Conservation (phyloP, 1,284 basidiomycete genomes). For the Rhodotorula glutinis region DNA sequence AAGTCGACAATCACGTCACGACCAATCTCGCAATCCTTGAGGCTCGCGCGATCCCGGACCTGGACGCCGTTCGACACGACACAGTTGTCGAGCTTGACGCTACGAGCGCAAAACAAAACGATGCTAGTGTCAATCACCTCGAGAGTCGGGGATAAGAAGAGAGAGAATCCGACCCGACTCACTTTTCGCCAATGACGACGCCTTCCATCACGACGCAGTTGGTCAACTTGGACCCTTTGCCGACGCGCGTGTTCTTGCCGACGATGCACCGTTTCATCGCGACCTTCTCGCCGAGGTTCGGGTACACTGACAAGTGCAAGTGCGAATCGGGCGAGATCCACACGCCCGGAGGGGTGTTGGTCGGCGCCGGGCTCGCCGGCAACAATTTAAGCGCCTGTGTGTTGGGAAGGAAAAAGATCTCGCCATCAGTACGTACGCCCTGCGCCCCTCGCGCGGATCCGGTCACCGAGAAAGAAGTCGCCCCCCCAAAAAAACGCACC, state of each 20-base stretch:
- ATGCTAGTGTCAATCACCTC: background rate
- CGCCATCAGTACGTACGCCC: background rate
- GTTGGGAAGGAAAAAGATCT: accelerated
- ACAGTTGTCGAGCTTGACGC: slow-evolving; percentile 83
- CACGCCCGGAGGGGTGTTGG: slow-evolving; percentile 30
- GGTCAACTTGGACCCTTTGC: slow-evolving; percentile 76
- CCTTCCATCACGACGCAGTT: slow-evolving; percentile 89
- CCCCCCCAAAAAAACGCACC: too few relatives aligned
- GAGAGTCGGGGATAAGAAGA: slow-evolving; percentile 5
- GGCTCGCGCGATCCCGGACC: slow-evolving; percentile 72
- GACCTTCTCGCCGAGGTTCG: slow-evolving; percentile 75
- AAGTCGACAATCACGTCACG: slow-evolving; percentile 75
- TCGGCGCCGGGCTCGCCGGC: slow-evolving; percentile 25
- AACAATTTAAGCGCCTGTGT: slow-evolving; percentile 30
- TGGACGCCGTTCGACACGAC: slow-evolving; percentile 78
- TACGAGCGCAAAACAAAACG: slow-evolving; percentile 45
- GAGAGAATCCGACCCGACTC: slow-evolving; percentile 43
- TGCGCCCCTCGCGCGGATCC: too few relatives aligned
- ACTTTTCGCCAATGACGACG: slow-evolving; percentile 83
- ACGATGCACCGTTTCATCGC: slow-evolving; percentile 84
- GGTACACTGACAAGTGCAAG: slow-evolving; percentile 64
- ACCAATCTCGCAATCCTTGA: slow-evolving; percentile 81
- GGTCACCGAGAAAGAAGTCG: too few relatives aligned
- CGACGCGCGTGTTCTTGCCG: slow-evolving; percentile 83
- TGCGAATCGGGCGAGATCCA: slow-evolving; percentile 73